A percentile compares a stretch with the other conserved stretches of the same genome.
These are phyloP conservation scores for Corylus avellana DNA, from an alignment of 306 rosid genomes.

Conservation along the genomic window DNA sequence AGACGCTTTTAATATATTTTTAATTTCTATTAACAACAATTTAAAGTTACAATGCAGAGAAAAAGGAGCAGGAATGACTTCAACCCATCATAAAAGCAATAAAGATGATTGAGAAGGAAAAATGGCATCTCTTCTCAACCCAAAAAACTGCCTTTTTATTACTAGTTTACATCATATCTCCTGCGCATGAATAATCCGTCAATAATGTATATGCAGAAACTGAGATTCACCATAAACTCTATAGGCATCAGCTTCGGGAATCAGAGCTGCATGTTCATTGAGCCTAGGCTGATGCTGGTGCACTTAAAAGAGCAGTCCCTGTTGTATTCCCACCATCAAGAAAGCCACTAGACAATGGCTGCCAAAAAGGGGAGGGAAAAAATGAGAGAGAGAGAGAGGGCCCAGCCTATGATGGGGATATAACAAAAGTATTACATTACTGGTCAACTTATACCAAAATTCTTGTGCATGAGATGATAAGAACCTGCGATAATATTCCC, in stretches of 20 bases:
- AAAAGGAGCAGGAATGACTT: conserved; percentile 7
- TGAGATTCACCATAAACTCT: conserved; percentile 23
- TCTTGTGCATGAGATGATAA: background rate
- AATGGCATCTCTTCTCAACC: conserved; percentile 51
- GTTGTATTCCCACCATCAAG: conserved; percentile 61
- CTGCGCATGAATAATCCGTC: conserved; percentile 14
- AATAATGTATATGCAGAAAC: conserved; percentile 15
- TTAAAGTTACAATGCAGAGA: background rate
- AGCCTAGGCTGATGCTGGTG: conserved; percentile 43
- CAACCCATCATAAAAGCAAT: background rate
- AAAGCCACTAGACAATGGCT: conserved; percentile 63
- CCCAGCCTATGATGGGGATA: background rate
- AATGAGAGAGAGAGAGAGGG: conserved; percentile 10
- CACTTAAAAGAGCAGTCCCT: conserved; percentile 43
- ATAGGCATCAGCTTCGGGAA: background rate
- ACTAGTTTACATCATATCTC: conserved; percentile 2
- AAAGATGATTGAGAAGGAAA: conserved; percentile 50
- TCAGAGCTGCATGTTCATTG: conserved; percentile 11
- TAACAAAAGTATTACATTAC: background rate
- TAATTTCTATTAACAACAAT: conserved; percentile 7
- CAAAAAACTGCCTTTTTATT: conserved; percentile 20
- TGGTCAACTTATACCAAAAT: background rate
- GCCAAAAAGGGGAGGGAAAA: conserved; percentile 28
- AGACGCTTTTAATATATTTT: background rate
- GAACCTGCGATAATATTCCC: background rate